Evolutionary conservation across 805 yeast species (phyloP).

Genomic region (Candida maesae): DNA sequence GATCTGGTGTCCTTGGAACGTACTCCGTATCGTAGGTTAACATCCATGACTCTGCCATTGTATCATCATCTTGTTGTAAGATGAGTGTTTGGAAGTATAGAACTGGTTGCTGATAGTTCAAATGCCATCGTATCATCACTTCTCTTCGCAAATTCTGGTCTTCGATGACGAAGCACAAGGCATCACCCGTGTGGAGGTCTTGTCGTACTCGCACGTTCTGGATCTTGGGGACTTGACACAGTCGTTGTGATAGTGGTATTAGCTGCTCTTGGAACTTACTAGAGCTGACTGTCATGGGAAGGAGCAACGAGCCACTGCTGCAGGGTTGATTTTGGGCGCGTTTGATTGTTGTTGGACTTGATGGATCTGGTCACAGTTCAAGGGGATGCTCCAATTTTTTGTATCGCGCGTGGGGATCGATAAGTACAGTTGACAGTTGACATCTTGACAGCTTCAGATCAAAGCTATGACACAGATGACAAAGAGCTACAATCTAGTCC

Average conservation of each 20-base stretch:
- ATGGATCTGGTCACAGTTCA: too few relatives aligned
- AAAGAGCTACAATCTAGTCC: too few relatives aligned
- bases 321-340: too few relatives aligned
- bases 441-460: too few relatives aligned
- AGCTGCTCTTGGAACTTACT: neutral
- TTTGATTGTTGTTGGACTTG: too few relatives aligned
- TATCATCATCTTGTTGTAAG: neutral
- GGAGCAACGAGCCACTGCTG: too few relatives aligned
- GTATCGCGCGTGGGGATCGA: too few relatives aligned
- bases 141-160: neutral
- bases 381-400: too few relatives aligned
- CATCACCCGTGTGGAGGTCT: too few relatives aligned
- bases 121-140: conserved; percentile 1
- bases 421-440: too few relatives aligned
- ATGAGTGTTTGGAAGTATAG: conserved; percentile 9
- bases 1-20: neutral
- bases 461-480: too few relatives aligned
- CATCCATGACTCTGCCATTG: conserved; percentile 5
- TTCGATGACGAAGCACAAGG: neutral
- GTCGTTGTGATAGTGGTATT: neutral
- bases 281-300: neutral
- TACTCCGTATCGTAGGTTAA: conserved; percentile 3
- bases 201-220: neutral
- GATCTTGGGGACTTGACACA: neutral
- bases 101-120: conserved; percentile 14